phyloP scores from a whole-genome alignment of 805 yeast species.

The baker's yeast (Saccharomyces cerevisiae) region DNA sequence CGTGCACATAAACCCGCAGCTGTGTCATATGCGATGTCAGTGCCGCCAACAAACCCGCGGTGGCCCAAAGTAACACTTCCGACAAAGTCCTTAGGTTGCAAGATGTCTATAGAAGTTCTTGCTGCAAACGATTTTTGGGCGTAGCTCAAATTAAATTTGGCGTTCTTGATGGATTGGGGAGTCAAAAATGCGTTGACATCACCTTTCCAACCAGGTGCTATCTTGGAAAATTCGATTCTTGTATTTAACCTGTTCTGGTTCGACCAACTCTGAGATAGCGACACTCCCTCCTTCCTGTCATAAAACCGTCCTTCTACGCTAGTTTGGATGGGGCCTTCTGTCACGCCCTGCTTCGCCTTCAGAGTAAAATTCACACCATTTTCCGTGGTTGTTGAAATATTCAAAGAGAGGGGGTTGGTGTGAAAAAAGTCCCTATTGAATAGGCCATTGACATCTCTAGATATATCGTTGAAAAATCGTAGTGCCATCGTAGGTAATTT shows the following conservation, averaged over 20 bases:
- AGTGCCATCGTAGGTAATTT: slow-evolving; percentile 51
- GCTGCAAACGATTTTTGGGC: slow-evolving; percentile 89
- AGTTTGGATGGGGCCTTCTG: slow-evolving; percentile 77
- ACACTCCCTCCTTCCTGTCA: slow-evolving; percentile 86
- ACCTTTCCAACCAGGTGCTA: slow-evolving; percentile 86
- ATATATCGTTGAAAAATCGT: slow-evolving; percentile 87
- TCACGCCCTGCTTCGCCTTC: slow-evolving; percentile 77
- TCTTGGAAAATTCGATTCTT: slow-evolving; percentile 82
- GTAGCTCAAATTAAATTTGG: slow-evolving; percentile 84
- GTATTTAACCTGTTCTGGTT: slow-evolving; percentile 86
- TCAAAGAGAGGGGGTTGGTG: slow-evolving; percentile 76
- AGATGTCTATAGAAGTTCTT: slow-evolving; percentile 87
- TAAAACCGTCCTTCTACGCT: slow-evolving; percentile 84
- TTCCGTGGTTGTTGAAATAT: slow-evolving; percentile 87
- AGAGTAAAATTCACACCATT: slow-evolving; percentile 92
- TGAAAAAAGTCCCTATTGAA: slow-evolving; percentile 91
- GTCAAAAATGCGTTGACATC: slow-evolving; percentile 81
- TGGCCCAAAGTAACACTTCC: slow-evolving; percentile 94
- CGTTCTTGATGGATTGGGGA: slow-evolving; percentile 80
- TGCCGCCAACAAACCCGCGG: slow-evolving; percentile 95
- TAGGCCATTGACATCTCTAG: slow-evolving; percentile 86
- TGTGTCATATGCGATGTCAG: slow-evolving; percentile 94
- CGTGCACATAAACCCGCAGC: slow-evolving; percentile 85
- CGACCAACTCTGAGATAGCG: slow-evolving; percentile 97
- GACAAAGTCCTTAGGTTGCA: slow-evolving; percentile 91